A percentile compares a stretch with the other conserved stretches of the same genome.
phyloP scores from a whole-genome alignment of 2,329 filamentous ascomycete species.

The Chaetothyriales sp. region DNA sequence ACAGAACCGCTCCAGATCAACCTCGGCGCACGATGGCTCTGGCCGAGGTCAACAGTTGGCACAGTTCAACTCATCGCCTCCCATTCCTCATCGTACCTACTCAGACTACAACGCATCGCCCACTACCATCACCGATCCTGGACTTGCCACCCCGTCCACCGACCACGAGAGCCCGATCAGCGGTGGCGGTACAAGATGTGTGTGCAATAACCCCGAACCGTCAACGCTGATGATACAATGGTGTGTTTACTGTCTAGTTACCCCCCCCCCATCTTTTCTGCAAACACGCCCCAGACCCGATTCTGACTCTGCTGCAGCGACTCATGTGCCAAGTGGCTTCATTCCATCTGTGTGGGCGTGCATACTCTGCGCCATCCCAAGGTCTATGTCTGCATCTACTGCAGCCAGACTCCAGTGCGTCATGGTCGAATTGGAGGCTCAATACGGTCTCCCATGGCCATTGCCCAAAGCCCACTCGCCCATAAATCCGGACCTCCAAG shows the following conservation, averaged over 20 bases:
- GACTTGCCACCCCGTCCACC: constrained; percentile 37
- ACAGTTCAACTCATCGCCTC: constrained; percentile 31
- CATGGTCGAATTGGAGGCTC: constrained; percentile 24
- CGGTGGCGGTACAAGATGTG: constrained; percentile 39
- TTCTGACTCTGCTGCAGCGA: constrained; percentile 27
- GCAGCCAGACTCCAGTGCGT: constrained; percentile 29
- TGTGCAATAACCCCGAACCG: constrained; percentile 41
- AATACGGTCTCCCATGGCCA: constrained; percentile 10
- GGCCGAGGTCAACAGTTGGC: constrained; percentile 9
- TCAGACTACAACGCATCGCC: constrained; percentile 32
- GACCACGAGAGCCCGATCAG: constrained; percentile 38
- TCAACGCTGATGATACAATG: constrained; percentile 46
- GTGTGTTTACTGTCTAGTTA: too few species aligned
- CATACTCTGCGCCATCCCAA: constrained; percentile 32
- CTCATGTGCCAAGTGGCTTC: constrained; percentile 48
- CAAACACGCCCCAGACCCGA: neutral
- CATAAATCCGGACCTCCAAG: constrained; percentile 9
- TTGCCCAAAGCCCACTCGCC: constrained; percentile 14
- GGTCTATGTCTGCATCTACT: constrained; percentile 38
- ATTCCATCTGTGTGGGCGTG: constrained; percentile 43
- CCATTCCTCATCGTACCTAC: constrained; percentile 25
- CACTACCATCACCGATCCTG: constrained; percentile 35
- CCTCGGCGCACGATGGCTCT: constrained; percentile 15
- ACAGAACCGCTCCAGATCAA: constrained; percentile 21
- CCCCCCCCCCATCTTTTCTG: too few species aligned